Evolutionary conservation across 2,329 filamentous ascomycete genomes (phyloP).

Genomic region (Pseudogymnoascus sp.): DNA sequence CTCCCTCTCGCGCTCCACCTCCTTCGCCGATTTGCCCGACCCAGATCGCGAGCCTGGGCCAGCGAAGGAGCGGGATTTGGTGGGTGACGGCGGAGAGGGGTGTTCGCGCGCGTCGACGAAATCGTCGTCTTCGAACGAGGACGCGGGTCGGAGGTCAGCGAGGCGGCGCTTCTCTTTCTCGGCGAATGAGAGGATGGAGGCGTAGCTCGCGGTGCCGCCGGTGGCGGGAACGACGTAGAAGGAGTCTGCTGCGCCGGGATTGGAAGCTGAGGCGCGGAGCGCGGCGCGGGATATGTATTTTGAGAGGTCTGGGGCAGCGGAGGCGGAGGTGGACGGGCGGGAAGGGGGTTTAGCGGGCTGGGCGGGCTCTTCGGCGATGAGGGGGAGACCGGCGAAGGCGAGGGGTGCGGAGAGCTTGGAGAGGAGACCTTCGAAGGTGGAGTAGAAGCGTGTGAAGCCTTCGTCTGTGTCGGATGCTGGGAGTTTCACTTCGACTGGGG

Average conservation of each 20-base stretch:
- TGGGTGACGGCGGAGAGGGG: constrained; percentile 34
- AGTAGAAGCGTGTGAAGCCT: constrained; percentile 86
- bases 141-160: constrained; percentile 13
- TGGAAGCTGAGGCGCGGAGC: constrained; percentile 61
- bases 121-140: constrained; percentile 22
- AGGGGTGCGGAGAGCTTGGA: constrained; percentile 83
- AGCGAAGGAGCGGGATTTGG: constrained; percentile 31
- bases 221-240: constrained; percentile 94
- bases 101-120: constrained; percentile 34
- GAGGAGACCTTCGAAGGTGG: constrained; percentile 79
- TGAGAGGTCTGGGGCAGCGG: constrained; percentile 64
- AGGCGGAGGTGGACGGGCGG: constrained; percentile 16
- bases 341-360: constrained; percentile 30
- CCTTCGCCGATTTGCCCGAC: constrained; percentile 33
- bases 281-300: constrained; percentile 81
- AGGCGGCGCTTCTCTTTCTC: constrained; percentile 57
- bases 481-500: constrained; percentile 15
- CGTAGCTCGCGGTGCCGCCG: constrained; percentile 87
- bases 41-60: constrained; percentile 29
- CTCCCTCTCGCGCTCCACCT: constrained; percentile 59
- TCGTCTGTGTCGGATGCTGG: constrained; percentile 48
- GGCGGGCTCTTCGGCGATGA: constrained; percentile 46
- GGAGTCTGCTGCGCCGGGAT: constrained; percentile 50
- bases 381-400: constrained; percentile 83
- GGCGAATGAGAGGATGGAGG: constrained; percentile 69